Conservation (phyloP, 2,329 filamentous ascomycete genomes). For the Pyrenophora seminiperda region DNA sequence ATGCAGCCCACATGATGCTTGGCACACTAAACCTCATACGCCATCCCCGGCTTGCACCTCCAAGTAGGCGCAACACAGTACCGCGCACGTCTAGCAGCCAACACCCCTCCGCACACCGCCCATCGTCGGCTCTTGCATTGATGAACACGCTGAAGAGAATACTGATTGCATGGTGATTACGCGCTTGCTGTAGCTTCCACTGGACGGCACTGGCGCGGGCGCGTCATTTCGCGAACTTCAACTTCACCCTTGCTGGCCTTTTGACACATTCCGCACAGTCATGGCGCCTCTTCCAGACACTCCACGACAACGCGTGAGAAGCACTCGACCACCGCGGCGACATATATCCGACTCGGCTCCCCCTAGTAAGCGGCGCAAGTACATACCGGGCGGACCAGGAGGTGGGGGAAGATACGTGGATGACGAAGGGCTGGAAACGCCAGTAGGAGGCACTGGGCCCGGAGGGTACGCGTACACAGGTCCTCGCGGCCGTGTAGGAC, state of each 20-base stretch:
- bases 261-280: constrained; percentile 33
- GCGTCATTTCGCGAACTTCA: constrained; percentile 33
- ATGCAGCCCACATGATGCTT: constrained; percentile 11
- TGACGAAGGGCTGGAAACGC: constrained; percentile 67
- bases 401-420: constrained; percentile 86
- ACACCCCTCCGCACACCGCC: constrained; percentile 22
- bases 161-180: constrained; percentile 30
- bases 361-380: constrained; percentile 58
- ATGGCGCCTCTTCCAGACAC: constrained; percentile 47
- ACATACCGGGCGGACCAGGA: constrained; percentile 84
- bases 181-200: constrained; percentile 35
- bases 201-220: constrained; percentile 30
- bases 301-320: constrained; percentile 45
- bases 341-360: constrained; percentile 49
- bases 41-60: constrained; percentile 19
- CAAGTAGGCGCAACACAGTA: constrained; percentile 19
- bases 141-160: constrained; percentile 28
- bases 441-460: constrained; percentile 56
- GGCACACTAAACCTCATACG: constrained; percentile 18
- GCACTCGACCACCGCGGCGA: constrained; percentile 41
- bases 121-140: constrained; percentile 17
- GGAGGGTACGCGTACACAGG: constrained; percentile 58
- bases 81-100: constrained; percentile 26
- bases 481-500: constrained; percentile 60
- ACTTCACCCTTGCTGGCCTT: constrained; percentile 32